Base-by-base conservation (phyloP, 2,329 filamentous ascomycete genomes). In the Beauveria sp. region DNA sequence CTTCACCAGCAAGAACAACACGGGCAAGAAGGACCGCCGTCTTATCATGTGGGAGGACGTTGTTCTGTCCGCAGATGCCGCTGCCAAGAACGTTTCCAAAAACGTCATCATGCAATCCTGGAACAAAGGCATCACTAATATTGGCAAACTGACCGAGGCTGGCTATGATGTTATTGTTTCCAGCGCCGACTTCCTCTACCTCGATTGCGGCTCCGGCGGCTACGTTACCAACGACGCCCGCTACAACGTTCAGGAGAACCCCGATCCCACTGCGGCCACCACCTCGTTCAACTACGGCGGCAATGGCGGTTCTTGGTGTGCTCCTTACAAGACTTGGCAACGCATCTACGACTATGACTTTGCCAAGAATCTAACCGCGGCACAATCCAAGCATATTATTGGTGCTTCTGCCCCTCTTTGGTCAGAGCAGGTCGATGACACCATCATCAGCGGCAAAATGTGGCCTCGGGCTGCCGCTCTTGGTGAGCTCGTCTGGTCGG, bases 311-410 rank as follows among this genome's bases (percentile, higher is more conserved):
- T 81, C 78, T n/a, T 84, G 81, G 81, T 84, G 81, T 67, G 78
- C 77, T 0, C 81, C 81, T 0, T 84, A 83, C 75, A 84, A 84
- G 70, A 82, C 80, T 22, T 84, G 81, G 81, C 81, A 84, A 69
- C 80, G 81, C 54, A 83, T 84, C 70, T 84, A 84, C 71, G 75
- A 82, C 74, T 84, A 78, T 68, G 81, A 84, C 71, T 83, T 84
- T 68, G 79, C 79, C 0, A 64, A 69, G 51, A 78, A 78, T 65
- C 75, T 84, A 8, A 80, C 79, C 1, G 71, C 71, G 0, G 65
- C 69, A 0, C 75, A 84, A 65, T 76, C 77, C 43, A 71, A 74
- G 53, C 81, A 81, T 60, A 68, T 84, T 22, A 73, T 82, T 22
- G 81, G 81, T n/a, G 79, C 76, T 30, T 75, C 78, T 43, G 76